Evolutionary conservation across 495 filamentous ascomycete species (phyloP), one percentile per base, ranked within the genome.

Genomic region (Cercophora sp.): DNA sequence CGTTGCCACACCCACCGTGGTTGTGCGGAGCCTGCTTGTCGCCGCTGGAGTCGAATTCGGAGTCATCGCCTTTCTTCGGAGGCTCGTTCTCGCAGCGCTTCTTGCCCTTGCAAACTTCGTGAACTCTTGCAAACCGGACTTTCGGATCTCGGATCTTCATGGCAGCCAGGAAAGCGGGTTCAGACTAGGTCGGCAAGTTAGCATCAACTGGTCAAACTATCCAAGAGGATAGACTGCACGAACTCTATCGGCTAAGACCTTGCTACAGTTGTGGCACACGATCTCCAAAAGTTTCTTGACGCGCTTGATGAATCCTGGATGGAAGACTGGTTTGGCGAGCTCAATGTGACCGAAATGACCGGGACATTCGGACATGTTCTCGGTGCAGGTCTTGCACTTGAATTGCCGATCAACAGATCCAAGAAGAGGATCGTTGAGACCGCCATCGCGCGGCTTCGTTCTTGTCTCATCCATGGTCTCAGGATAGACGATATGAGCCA

Each of bases 321-420:
- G 93, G 66, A 85, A 99, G 55, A 97, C 93, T 11, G 93, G 93
- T 59, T 85, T 86, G 9, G 93, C 90, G 48, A 99, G 80, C 65
- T 99, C 94, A 55, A 96, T 96, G 68, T 97, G 94, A 29, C 93
- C 93, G 61, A 96, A 99, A 69, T 99, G 93, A 24, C 93, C 93
- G 51, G 91, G 90, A 70, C 93, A 99, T 65, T 96, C 89, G 27
- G 88, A 85, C 79, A 95, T 95, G 60, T 85, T 83, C 69, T 97
- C 91, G 58, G 89, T 85, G 68, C 93, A 99, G 37, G 93, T 99
- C 58, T 84, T 88, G 72, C 93, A 99, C 63, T 89, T 91, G 73
- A 86, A 91, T 57, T 89, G 85, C 40, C 92, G 83, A 61, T 99
- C 94, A 65, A 97, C 92, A 22, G 93, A 93, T 42, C 93, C 93